These are phyloP conservation scores for Haplosporangium sp. DNA, from an alignment of 371 early-diverging fungal species.

Conservation along the genomic window DNA sequence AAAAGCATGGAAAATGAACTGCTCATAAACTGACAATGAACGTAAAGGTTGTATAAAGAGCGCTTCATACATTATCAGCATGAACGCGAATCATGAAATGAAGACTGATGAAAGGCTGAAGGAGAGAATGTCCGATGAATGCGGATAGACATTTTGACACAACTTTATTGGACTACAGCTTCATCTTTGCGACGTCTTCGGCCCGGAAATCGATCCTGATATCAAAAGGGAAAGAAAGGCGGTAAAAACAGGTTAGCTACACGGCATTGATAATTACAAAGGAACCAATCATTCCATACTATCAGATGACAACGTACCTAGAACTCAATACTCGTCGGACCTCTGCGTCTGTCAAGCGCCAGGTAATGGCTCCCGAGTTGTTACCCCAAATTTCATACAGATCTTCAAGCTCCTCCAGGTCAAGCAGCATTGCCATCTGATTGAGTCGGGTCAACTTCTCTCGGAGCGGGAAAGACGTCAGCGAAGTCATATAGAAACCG, in stretches of 20 bases:
- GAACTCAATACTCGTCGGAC: slow-evolving; percentile 67
- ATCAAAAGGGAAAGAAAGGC: not conserved
- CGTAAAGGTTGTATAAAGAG: no score
- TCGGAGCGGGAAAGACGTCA: slow-evolving; percentile 74
- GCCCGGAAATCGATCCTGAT: slow-evolving; percentile 61
- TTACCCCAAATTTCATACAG: slow-evolving; percentile 80
- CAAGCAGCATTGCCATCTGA: slow-evolving; percentile 84
- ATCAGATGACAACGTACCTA: slow-evolving; percentile 50
- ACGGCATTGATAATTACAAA: no score
- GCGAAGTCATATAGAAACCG: slow-evolving; percentile 72
- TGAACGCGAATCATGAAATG: no score
- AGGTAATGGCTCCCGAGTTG: slow-evolving; percentile 68
- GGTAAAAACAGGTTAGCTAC: no score
- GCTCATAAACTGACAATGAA: no score
- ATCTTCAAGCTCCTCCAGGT: slow-evolving; percentile 81
- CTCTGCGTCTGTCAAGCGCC: slow-evolving; percentile 75
- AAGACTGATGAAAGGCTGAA: not conserved
- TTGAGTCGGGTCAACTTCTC: slow-evolving; percentile 82
- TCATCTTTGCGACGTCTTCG: slow-evolving; percentile 59
- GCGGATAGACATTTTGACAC: no score
- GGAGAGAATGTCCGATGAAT: no score
- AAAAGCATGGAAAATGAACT: no score
- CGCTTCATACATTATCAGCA: no score
- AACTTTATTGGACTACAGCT: no score
- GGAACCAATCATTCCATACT: not conserved